Conservation (phyloP, 805 yeast species). For the Candida pseudofarinosa region DNA sequence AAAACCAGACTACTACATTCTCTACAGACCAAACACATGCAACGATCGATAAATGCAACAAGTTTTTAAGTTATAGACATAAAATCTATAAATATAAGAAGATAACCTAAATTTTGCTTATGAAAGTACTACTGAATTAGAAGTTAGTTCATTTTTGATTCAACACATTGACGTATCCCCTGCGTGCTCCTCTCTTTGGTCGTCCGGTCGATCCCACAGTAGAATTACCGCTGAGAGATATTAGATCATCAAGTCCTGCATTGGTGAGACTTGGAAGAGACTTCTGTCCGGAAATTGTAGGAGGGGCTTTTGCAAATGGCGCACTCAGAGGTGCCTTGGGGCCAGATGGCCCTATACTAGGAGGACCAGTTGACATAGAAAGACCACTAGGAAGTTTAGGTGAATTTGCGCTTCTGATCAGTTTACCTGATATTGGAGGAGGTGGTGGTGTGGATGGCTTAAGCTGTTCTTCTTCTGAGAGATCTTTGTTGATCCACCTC, state of each 20-base stretch:
- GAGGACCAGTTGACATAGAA: slow-evolving; percentile 9
- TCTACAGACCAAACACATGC: slow-evolving; percentile 13
- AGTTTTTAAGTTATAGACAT: neutral
- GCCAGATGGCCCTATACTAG: slow-evolving; percentile 9
- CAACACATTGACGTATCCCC: slow-evolving; percentile 32
- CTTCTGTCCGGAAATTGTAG: slow-evolving; percentile 2
- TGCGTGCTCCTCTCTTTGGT: slow-evolving; percentile 27
- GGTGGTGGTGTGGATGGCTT: slow-evolving; percentile 61
- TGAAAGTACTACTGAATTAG: too few relatives aligned
- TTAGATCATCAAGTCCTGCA: slow-evolving; percentile 39
- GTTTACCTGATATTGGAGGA: slow-evolving; percentile 45
- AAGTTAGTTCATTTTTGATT: slow-evolving; percentile 17
- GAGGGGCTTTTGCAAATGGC: slow-evolving; percentile 6
- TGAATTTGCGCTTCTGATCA: slow-evolving; percentile 13
- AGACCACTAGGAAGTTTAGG: neutral
- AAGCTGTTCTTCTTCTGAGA: slow-evolving; percentile 60
- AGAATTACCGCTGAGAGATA: slow-evolving; percentile 26
- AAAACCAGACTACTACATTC: slow-evolving; percentile 42
- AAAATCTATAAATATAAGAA: too few relatives aligned
- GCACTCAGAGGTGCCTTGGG: slow-evolving; percentile 6
- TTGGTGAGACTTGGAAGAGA: slow-evolving; percentile 26
- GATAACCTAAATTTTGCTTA: too few relatives aligned
- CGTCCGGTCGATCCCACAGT: slow-evolving; percentile 14
- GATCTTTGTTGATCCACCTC: slow-evolving; percentile 80
- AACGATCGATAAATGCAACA: neutral